Percentiles rank a stretch among this genome's conserved stretches.
Conservation (phyloP, 164 flowering plant species). For the Piper betle region DNA sequence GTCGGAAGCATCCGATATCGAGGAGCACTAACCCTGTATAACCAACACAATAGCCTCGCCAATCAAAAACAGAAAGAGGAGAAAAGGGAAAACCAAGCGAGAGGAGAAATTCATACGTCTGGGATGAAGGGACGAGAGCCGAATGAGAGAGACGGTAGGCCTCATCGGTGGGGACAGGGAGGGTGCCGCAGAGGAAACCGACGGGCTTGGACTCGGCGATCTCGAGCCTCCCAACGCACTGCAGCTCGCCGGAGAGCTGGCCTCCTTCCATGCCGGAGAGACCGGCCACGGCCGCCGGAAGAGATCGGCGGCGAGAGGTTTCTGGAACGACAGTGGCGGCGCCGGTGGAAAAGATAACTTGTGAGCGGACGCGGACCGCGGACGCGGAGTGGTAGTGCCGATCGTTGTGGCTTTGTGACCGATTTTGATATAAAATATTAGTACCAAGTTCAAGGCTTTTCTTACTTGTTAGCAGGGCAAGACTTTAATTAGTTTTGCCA, state of each 20-base stretch:
- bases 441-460: too few species aligned
- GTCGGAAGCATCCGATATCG: constrained; percentile 74
- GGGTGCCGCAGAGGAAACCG: constrained; percentile 83
- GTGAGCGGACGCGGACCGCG: too few species aligned
- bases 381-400: too few species aligned
- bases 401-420: too few species aligned
- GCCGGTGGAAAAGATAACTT: too few species aligned
- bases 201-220: constrained; percentile 56
- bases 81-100: neutral
- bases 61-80: neutral
- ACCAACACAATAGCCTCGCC: neutral
- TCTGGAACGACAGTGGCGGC: too few species aligned
- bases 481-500: too few species aligned
- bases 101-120: constrained; percentile 6
- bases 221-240: constrained; percentile 73
- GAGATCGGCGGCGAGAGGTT: neutral
- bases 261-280: neutral
- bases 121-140: constrained; percentile 36
- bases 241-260: constrained; percentile 4
- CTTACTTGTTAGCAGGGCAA: too few species aligned
- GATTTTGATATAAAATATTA: too few species aligned
- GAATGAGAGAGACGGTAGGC: constrained; percentile 41
- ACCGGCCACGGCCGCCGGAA: neutral
- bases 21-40: constrained; percentile 56
- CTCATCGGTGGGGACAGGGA: constrained; percentile 75